These are phyloP conservation scores for Hanseniaspora hatyaiensis DNA, from an alignment of 805 yeast species.

Conservation along the genomic window DNA sequence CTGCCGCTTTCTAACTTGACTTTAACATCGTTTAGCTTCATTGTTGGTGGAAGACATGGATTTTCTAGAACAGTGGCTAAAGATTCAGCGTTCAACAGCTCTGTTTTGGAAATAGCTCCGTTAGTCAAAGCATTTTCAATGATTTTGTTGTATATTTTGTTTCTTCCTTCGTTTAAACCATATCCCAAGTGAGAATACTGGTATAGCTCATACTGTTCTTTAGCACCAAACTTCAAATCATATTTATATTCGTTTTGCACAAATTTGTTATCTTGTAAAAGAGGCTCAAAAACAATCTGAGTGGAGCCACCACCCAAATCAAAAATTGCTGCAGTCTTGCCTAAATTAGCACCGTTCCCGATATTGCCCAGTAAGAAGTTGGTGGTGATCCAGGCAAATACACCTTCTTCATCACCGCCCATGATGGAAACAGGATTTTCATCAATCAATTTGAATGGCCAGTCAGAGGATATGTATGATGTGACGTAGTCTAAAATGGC, in stretches of 20 bases:
- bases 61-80: constrained; percentile 43
- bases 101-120: constrained; percentile 32
- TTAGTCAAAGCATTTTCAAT: constrained; percentile 40
- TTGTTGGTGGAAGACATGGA: constrained; percentile 84
- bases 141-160: constrained; percentile 58
- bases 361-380: constrained; percentile 88
- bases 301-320: constrained; percentile 98
- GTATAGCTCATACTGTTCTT: constrained; percentile 61
- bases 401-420: constrained; percentile 97
- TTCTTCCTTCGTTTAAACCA: constrained; percentile 90
- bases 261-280: constrained; percentile 53
- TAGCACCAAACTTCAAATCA: constrained; percentile 63
- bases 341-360: constrained; percentile 51
- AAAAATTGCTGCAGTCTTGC: constrained; percentile 89
- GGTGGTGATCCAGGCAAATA: constrained; percentile 96
- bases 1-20: constrained; percentile 45
- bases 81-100: constrained; percentile 21
- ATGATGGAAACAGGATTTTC: constrained; percentile 74
- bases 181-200: constrained; percentile 93
- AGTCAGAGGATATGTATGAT: constrained; percentile 59
- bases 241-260: constrained; percentile 82
- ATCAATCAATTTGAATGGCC: constrained; percentile 86
- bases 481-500: constrained; percentile 69
- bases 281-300: constrained; percentile 95
- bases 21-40: constrained; percentile 43